These are phyloP conservation scores for Trichoderma sp. DNA, from an alignment of 2,329 filamentous ascomycete genomes.

Conservation along the genomic window DNA sequence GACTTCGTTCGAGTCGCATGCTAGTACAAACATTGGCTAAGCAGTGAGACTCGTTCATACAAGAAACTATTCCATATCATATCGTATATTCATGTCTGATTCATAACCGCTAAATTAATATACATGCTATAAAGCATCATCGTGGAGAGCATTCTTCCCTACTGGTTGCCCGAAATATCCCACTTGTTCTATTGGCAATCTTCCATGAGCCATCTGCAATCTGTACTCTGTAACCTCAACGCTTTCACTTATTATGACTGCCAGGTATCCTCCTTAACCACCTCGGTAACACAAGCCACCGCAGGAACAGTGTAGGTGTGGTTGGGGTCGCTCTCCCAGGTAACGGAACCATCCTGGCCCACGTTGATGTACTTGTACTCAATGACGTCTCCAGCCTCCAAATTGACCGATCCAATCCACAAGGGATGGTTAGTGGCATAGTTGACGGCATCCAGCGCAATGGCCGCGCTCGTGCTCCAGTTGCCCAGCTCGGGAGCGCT, in stretches of 20 bases:
- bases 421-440: constrained; percentile 63
- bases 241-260: constrained; percentile 24
- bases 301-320: constrained; percentile 38
- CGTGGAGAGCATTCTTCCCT: not conserved
- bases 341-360: constrained; percentile 52
- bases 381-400: constrained; percentile 54
- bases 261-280: constrained; percentile 34
- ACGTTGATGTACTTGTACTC: constrained; percentile 71
- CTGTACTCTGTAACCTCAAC: not conserved
- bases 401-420: constrained; percentile 59
- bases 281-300: constrained; percentile 33
- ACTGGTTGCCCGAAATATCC: not conserved
- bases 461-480: constrained; percentile 59
- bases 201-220: not conserved
- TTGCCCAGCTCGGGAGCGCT: constrained; percentile 59
- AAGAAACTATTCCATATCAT: not conserved
- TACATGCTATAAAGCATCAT: not conserved
- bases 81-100: not conserved
- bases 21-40: not conserved
- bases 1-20: not conserved
- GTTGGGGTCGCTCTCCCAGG: constrained; percentile 66
- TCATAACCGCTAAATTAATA: constrained; percentile 14
- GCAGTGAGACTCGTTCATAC: not conserved
- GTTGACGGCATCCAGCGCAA: constrained; percentile 57
- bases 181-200: not conserved